Percentiles rank a stretch among this genome's conserved stretches.
Evolutionary conservation across 208 protist genomes (phyloP).

Genomic region (Acanthamoeba royreba): DNA sequence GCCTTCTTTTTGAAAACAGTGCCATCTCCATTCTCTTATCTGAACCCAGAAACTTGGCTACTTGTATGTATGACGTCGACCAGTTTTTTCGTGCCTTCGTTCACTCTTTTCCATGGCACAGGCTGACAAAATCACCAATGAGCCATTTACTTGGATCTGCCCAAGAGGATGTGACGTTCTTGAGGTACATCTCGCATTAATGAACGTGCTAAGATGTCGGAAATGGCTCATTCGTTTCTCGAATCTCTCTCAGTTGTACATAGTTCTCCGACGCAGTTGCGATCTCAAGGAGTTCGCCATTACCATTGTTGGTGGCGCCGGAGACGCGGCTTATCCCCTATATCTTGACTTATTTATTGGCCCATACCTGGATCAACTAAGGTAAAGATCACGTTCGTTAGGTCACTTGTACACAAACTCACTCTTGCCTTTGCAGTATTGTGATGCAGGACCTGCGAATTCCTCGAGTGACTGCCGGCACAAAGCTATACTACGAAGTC

Average conservation of each 20-base stretch:
- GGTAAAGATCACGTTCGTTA: background rate
- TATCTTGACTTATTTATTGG: constrained; percentile 19
- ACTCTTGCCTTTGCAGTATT: background rate
- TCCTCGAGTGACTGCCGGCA: background rate
- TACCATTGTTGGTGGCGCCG: constrained; percentile 12
- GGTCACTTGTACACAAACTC: background rate
- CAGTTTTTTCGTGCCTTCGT: background rate
- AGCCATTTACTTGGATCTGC: background rate
- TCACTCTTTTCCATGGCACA: background rate
- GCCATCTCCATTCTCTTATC: background rate
- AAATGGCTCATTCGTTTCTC: background rate
- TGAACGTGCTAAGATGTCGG: background rate
- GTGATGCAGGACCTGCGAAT: constrained; percentile 35
- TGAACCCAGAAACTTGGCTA: background rate
- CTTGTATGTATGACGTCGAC: background rate
- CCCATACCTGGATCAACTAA: background rate
- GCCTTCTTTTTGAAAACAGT: constrained; percentile 17
- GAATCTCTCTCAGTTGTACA: background rate
- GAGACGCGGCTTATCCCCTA: constrained; percentile 7
- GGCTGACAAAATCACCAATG: background rate
- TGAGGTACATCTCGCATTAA: background rate
- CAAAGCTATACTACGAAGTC: constrained; percentile 39
- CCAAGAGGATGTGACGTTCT: background rate
- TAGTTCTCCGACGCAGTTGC: constrained; percentile 7
- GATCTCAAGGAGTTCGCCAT: constrained; percentile 35